Evolutionary conservation across 768 basidiomycete genomes (phyloP), one percentile per base, ranked within the genome.

Genomic region (Russula compacta): DNA sequence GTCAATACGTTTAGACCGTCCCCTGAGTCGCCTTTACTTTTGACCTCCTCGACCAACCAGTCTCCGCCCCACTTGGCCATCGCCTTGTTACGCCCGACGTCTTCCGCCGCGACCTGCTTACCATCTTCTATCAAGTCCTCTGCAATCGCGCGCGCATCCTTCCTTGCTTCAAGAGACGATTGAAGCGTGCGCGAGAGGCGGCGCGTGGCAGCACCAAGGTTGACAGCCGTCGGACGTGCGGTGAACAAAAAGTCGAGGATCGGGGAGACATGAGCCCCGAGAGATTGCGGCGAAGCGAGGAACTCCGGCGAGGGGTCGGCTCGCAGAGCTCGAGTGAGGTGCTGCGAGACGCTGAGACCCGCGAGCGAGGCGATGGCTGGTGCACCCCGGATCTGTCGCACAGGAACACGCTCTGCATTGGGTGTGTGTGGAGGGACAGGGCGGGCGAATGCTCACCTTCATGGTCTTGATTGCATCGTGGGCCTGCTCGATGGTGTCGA

Each of bases 181-280:
- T 70, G 69, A n/a, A 92, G 75, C 3, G 74, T 74, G 15, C 74
- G 74, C 7, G 78, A 72, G 40, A 98, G 80, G 19, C 93, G 81
- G 19, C 85, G 81, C 49, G 85, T 90, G 7, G 92, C 93, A 48
- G 86, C 87, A 11, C 90, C 85, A 21, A 98, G 86, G 74, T 98
- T 98, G 67, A 98, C 95, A 6, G 95, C 95, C 0, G 95, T 98
- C 15, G 95, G 95, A n/a, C 95, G 83, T 2, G 95, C 88, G 2
- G 86, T 90, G 71, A 81, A 85, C 12, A 98, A 81, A 72, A 83
- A 87, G 43, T 84, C 80, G 49, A 94, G 78, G 46, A 83, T 77
- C 0, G 79, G 77, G 43, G 76, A 69, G 64, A 95, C 71, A 71
- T 89, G 76, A 0, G 71, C 71, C 53, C 77, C 74, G 35, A 97